These are phyloP conservation scores for Phialophora tarda DNA, from an alignment of 2,329 filamentous ascomycete genomes.

Conservation along the genomic window DNA sequence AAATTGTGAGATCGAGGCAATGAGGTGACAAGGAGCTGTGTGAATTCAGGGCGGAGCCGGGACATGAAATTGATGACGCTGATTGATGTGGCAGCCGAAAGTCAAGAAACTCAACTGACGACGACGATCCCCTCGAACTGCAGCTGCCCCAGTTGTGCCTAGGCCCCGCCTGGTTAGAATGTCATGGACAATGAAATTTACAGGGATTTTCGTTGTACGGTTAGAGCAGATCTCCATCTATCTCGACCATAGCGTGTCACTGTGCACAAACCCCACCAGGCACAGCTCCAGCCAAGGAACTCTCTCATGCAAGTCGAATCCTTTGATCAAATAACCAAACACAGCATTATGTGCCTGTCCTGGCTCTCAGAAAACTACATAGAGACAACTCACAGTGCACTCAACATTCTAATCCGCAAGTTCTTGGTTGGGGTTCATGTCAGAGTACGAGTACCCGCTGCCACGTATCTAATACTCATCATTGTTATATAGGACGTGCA, in stretches of 20 bases:
- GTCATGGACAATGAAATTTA: conserved; percentile 4
- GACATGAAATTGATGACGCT: conserved; percentile 9
- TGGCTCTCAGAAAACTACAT: background rate
- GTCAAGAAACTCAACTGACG: conserved; percentile 18
- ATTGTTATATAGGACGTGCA: background rate
- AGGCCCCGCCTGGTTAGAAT: conserved; percentile 7
- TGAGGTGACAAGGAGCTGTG: background rate
- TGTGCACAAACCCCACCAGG: background rate
- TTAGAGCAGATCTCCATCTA: background rate
- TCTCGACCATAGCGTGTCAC: background rate
- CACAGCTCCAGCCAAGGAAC: background rate
- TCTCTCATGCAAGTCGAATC: background rate
- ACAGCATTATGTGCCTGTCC: background rate
- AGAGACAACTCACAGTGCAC: background rate
- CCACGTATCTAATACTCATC: background rate
- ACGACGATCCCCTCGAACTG: background rate
- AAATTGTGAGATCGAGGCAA: background rate
- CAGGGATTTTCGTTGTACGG: conserved; percentile 8
- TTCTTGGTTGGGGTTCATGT: background rate
- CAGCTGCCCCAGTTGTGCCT: background rate
- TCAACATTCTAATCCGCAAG: background rate
- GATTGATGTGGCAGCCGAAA: conserved; percentile 9
- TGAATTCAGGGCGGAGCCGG: conserved; percentile 6
- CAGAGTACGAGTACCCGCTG: background rate
- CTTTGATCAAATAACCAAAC: background rate